Conservation (phyloP, 495 filamentous ascomycete genomes). For the Penicillium bialowiezense region DNA sequence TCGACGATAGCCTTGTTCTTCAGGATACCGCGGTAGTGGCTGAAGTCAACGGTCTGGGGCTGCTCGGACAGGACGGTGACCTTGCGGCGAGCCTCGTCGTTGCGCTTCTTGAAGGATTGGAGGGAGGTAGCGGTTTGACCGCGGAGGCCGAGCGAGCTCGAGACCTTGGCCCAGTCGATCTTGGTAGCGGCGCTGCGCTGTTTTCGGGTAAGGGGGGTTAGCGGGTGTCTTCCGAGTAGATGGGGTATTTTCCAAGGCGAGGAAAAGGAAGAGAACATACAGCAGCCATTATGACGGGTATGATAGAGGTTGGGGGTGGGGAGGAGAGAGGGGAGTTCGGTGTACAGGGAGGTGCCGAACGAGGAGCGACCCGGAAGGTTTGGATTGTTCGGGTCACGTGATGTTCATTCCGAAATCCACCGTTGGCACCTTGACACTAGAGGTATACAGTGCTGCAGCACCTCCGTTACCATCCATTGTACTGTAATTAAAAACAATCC, state of each 20-base stretch:
- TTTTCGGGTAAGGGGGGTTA: slow-evolving; percentile 29
- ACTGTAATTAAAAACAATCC: no score
- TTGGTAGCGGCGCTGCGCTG: slow-evolving; percentile 98
- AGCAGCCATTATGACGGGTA: slow-evolving; percentile 74
- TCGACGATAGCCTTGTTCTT: slow-evolving; percentile 93
- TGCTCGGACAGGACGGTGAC: slow-evolving; percentile 73
- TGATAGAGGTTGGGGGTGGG: slow-evolving; percentile 38
- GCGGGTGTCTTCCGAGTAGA: slow-evolving; percentile 16
- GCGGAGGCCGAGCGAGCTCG: slow-evolving; percentile 88
- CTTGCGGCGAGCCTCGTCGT: slow-evolving; percentile 96
- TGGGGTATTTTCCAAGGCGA: slow-evolving; percentile 7
- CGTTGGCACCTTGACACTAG: background rate
- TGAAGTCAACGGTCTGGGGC: slow-evolving; percentile 84
- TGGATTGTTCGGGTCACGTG: slow-evolving; percentile 45
- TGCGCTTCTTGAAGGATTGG: slow-evolving; percentile 97
- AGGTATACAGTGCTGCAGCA: no score
- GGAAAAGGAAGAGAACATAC: slow-evolving; percentile 57
- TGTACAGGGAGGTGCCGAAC: slow-evolving; percentile 41
- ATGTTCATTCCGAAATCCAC: slow-evolving; percentile 33
- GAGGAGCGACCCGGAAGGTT: slow-evolving; percentile 47
- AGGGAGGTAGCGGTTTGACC: slow-evolving; percentile 89
- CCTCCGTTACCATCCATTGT: no score
- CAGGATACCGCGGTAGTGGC: slow-evolving; percentile 82
- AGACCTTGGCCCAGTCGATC: slow-evolving; percentile 96
- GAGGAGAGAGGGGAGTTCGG: slow-evolving; percentile 37